A percentile compares a stretch with the other conserved stretches of the same genome.
These are phyloP conservation scores for Nevesoporus exiguus DNA, from an alignment of 768 basidiomycete species.

Conservation along the genomic window DNA sequence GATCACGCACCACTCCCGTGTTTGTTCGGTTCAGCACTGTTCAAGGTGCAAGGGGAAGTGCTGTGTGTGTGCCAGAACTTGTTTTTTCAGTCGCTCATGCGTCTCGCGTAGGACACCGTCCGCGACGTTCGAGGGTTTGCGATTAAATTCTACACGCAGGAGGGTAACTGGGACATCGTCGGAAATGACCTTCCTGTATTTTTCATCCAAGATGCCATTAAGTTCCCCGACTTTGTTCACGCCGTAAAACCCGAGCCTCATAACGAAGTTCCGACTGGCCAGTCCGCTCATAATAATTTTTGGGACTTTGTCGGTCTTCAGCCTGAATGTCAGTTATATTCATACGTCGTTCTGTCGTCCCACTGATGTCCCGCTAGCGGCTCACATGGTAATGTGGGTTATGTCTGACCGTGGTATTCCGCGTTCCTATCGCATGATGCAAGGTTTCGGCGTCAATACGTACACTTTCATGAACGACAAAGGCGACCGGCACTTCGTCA, in stretches of 20 bases:
- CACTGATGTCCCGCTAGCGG: conserved; percentile 38
- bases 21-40: conserved; percentile 89
- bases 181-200: conserved; percentile 84
- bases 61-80: conserved; percentile 44
- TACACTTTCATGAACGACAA: conserved; percentile 67
- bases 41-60: conserved; percentile 75
- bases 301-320: conserved; percentile 81
- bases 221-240: conserved; percentile 85
- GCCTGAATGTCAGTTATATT: conserved; percentile 48
- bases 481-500: conserved; percentile 76
- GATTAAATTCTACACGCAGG: conserved; percentile 74
- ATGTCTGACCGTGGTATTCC: conserved; percentile 87
- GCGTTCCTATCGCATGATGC: conserved; percentile 84
- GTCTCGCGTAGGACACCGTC: conserved; percentile 54
- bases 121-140: conserved; percentile 90
- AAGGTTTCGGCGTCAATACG: conserved; percentile 86
- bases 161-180: conserved; percentile 87
- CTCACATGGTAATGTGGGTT: conserved; percentile 79
- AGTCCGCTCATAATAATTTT: conserved; percentile 77
- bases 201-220: conserved; percentile 77
- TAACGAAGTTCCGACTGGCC: conserved; percentile 71
- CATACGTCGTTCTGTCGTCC: neutral
- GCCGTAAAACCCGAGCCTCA: conserved; percentile 84
- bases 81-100: neutral
- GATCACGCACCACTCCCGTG: conserved; percentile 66